A percentile compares a stretch with the other conserved stretches of the same genome.
phyloP scores from a whole-genome alignment of 306 rosid species.

The Sicyos baderoa region DNA sequence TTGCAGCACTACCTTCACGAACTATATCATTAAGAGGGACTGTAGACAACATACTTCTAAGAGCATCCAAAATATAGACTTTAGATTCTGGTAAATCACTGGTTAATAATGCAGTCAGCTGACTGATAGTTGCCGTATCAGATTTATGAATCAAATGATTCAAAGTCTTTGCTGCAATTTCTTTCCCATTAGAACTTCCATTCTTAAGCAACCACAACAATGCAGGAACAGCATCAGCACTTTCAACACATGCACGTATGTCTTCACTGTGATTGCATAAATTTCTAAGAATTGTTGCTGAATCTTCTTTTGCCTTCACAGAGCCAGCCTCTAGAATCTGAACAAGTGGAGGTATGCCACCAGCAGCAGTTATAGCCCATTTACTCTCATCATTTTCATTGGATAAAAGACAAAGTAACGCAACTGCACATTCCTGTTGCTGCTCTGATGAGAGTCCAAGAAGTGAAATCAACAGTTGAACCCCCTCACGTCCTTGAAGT shows the following conservation, averaged over 20 bases:
- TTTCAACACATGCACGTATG: slow-evolving; percentile 98
- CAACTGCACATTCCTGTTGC: slow-evolving; percentile 98
- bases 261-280: slow-evolving; percentile 98
- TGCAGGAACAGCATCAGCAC: slow-evolving; percentile 99
- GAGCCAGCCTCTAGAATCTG: slow-evolving; percentile 95
- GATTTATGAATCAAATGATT: slow-evolving; percentile 93
- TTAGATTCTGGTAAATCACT: slow-evolving; percentile 95
- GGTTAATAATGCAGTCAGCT: slow-evolving; percentile 84
- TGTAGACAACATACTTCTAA: slow-evolving; percentile 81
- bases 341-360: slow-evolving; percentile 98
- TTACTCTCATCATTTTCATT: slow-evolving; percentile 92
- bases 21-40: slow-evolving; percentile 76
- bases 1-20: slow-evolving; percentile 89
- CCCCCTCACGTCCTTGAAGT: slow-evolving; percentile 94
- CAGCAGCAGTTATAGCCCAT: slow-evolving; percentile 99
- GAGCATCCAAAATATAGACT: slow-evolving; percentile 77
- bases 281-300: slow-evolving; percentile 86
- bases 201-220: slow-evolving; percentile 88
- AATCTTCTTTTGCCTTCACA: slow-evolving; percentile 95
- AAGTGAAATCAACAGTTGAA: slow-evolving; percentile 87
- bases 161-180: slow-evolving; percentile 95
- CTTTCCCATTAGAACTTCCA: slow-evolving; percentile 94
- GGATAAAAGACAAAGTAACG: slow-evolving; percentile 80
- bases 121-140: slow-evolving; percentile 91
- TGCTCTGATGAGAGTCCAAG: slow-evolving; percentile 96